phyloP scores from a whole-genome alignment of 306 rosid species.

The Lablab purpureus region DNA sequence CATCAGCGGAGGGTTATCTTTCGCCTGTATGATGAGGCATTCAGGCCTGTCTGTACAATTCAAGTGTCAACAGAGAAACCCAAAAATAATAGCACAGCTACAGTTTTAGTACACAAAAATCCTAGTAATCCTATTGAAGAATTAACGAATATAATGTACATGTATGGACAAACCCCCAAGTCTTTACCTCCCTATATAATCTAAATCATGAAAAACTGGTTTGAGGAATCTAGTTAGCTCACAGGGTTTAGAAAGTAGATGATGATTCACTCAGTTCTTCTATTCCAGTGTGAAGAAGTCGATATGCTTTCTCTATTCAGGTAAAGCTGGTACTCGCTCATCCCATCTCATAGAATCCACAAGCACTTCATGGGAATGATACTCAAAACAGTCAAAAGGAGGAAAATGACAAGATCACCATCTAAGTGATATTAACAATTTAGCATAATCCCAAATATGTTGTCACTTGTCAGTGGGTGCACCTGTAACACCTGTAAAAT shows the following conservation, averaged over 20 bases:
- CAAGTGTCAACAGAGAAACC: constrained; percentile 7
- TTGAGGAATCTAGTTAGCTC: constrained; percentile 36
- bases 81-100: constrained; percentile 42
- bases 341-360: constrained; percentile 22
- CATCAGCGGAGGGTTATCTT: constrained; percentile 27
- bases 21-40: constrained; percentile 42
- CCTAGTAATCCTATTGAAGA: constrained; percentile 46
- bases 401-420: constrained; percentile 27
- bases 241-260: constrained; percentile 32
- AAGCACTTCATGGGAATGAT: constrained; percentile 41
- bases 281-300: constrained; percentile 36
- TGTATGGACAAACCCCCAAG: constrained; percentile 44
- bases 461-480: constrained; percentile 37
- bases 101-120: constrained; percentile 50
- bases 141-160: constrained; percentile 56
- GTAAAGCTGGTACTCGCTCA: constrained; percentile 31
- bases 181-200: constrained; percentile 39
- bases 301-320: constrained; percentile 48
- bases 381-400: constrained; percentile 26
- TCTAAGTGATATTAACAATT: constrained; percentile 24
- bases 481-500: constrained; percentile 44
- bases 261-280: constrained; percentile 37
- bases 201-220: constrained; percentile 35
- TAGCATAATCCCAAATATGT: constrained; percentile 31
- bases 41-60: constrained; percentile 57